These are phyloP conservation scores for Tylopilus subfusipes DNA, from an alignment of 768 basidiomycete genomes.

Conservation along the genomic window DNA sequence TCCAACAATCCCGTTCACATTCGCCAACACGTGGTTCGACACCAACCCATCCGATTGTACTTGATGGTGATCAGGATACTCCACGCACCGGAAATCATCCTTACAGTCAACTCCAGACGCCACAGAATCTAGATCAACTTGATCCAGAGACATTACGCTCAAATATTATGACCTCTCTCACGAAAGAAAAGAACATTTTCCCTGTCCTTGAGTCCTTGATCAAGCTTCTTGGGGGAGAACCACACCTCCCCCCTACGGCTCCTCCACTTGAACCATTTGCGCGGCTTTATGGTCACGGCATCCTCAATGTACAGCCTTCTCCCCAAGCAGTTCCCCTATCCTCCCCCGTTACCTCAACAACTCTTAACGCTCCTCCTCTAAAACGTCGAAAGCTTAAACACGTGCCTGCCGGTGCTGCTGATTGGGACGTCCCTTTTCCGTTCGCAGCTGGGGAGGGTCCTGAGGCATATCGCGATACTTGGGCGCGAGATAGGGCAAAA, in stretches of 20 bases:
- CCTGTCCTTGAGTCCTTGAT: constrained; percentile 62
- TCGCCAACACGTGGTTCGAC: constrained; percentile 49
- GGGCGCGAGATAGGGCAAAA: constrained; percentile 63
- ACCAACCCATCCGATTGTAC: constrained; percentile 62
- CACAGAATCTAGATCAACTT: constrained; percentile 27
- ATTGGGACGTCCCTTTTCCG: constrained; percentile 84
- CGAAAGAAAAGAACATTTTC: constrained; percentile 63
- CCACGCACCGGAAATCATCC: constrained; percentile 18
- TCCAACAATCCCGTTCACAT: constrained; percentile 35
- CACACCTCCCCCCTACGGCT: constrained; percentile 12
- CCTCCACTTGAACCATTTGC: constrained; percentile 9
- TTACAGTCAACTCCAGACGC: neutral
- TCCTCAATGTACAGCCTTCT: neutral
- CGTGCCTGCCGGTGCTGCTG: constrained; percentile 75
- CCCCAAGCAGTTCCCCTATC: neutral
- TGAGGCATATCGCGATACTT: constrained; percentile 54
- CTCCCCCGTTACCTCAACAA: neutral
- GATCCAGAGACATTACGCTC: constrained; percentile 45
- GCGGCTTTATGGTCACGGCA: constrained; percentile 21
- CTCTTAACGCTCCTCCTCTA: constrained; percentile 20
- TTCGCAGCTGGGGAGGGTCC: constrained; percentile 72
- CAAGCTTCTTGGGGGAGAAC: constrained; percentile 47
- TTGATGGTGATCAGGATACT: constrained; percentile 53
- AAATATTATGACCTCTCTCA: constrained; percentile 57
- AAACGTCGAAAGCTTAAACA: constrained; percentile 63